Conservation (phyloP, 2,329 filamentous ascomycete genomes). For the Akanthomyces lecanii region DNA sequence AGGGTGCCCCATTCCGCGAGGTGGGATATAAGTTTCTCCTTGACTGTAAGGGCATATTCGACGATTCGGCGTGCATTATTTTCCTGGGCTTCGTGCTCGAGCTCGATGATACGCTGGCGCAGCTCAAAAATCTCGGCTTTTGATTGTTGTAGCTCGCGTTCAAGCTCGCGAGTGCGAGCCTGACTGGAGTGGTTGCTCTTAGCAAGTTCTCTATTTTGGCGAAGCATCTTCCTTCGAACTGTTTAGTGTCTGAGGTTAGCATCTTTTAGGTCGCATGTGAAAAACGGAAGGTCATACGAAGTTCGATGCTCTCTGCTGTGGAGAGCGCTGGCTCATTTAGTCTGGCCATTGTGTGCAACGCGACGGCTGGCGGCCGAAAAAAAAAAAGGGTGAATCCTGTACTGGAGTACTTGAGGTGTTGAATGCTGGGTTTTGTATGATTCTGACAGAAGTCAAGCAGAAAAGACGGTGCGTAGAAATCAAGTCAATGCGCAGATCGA, state of each 20-base stretch:
- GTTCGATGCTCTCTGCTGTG: slow-evolving; percentile 62
- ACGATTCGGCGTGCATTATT: slow-evolving; percentile 55
- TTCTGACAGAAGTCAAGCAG: not conserved
- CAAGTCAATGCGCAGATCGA: not conserved
- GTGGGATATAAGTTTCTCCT: slow-evolving; percentile 66
- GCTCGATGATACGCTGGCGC: slow-evolving; percentile 63
- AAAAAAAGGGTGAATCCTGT: not conserved
- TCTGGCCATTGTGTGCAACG: slow-evolving; percentile 63
- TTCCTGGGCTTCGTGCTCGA: slow-evolving; percentile 64
- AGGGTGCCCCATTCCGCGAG: slow-evolving; percentile 65
- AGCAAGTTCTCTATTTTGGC: slow-evolving; percentile 81
- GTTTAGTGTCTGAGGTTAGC: slow-evolving; percentile 13
- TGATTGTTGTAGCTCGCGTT: slow-evolving; percentile 72
- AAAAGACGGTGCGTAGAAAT: not conserved
- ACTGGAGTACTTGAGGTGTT: not conserved
- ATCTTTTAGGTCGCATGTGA: not conserved
- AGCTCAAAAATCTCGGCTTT: slow-evolving; percentile 71
- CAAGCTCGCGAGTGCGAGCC: slow-evolving; percentile 69
- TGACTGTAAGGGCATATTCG: slow-evolving; percentile 66
- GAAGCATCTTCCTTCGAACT: slow-evolving; percentile 76
- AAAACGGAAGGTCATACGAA: slow-evolving; percentile 48
- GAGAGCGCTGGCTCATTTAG: slow-evolving; percentile 70
- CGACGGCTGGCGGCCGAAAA: not conserved
- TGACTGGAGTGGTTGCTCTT: slow-evolving; percentile 74
- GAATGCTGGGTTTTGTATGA: not conserved